Evolutionary conservation across 129 eudicot species (phyloP), one percentile per base, ranked within the genome.

Genomic region (Daucus carota): DNA sequence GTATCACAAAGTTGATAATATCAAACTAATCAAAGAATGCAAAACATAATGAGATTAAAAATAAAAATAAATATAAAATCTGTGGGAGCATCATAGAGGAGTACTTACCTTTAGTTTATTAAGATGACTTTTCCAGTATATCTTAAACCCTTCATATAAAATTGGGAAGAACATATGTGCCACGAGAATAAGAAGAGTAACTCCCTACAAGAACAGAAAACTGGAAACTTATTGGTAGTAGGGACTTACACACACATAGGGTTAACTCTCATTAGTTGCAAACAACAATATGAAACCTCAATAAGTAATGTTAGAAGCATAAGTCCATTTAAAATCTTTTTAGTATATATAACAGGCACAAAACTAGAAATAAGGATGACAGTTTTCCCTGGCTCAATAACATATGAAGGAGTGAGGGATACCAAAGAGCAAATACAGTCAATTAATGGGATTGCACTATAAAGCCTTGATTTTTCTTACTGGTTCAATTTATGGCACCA

Each of bases 151-250:
- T 89, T 91, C 97, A 80, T 84, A 94, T 72, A 89, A 62, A 50
- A 94, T 70, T 68, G 98, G 98, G 84, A 84, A 91, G 43, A 91
- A 74, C 43, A 85, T 81, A 81, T 91, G 93, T 34, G 86, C 88
- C 72, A 75, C 52, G 48, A 94, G 97, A 84, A 94, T 73, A 34
- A 85, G n/a, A 52, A 89, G 85, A 52, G 98, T 91, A 69, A 89
- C 75, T 28, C 82, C 92, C 98, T 94, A 92, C 89, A 80, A 70
- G 76, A n/a, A n/a, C n/a, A n/a, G n/a, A 31, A 77, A 81, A 70
- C 47, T 40, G 20, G 50, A 70, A 38, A n/a, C 34, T 70, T 18
- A 50, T 6, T 50, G 11, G 59, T 50, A 6, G 26, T 50, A 20
- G 59, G 59, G 26, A 50, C 59, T 6, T 50, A 26, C 8, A 1